Evolutionary conservation across 768 basidiomycete genomes (phyloP).

Genomic region (Amyloporia xantha): DNA sequence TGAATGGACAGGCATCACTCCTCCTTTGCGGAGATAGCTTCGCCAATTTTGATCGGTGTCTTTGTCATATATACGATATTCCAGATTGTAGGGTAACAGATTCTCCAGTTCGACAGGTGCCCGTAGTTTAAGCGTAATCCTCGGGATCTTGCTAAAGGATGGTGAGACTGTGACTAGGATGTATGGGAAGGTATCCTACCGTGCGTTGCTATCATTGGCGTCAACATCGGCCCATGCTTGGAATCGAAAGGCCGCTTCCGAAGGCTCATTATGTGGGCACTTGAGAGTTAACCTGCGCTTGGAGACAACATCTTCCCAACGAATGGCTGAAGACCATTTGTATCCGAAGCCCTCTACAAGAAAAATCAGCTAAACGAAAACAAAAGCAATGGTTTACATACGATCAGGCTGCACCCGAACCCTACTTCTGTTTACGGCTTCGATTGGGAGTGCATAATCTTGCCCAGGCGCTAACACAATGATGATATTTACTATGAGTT

Average conservation of each 20-base stretch:
- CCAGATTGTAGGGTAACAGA: constrained; percentile 85
- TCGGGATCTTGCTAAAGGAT: constrained; percentile 66
- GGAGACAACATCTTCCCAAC: constrained; percentile 82
- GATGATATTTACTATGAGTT: neutral
- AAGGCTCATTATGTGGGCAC: constrained; percentile 75
- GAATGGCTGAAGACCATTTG: constrained; percentile 82
- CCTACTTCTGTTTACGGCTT: constrained; percentile 75
- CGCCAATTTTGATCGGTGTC: constrained; percentile 91
- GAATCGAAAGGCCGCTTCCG: constrained; percentile 89
- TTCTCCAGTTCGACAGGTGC: constrained; percentile 97
- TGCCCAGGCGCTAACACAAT: constrained; percentile 63
- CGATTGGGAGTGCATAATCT: constrained; percentile 85
- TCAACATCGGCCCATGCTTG: constrained; percentile 88
- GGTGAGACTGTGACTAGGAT: neutral
- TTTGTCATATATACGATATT: constrained; percentile 97
- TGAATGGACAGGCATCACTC: constrained; percentile 93
- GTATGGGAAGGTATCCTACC: constrained; percentile 35
- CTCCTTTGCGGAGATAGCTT: constrained; percentile 88
- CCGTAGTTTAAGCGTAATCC: constrained; percentile 76
- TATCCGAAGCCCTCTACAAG: constrained; percentile 89
- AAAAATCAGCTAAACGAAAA: no score
- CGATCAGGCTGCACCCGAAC: constrained; percentile 90
- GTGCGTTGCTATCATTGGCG: constrained; percentile 41
- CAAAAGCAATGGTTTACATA: constrained; percentile 47
- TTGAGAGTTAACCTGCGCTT: constrained; percentile 68